These are phyloP conservation scores for Dactylellina sp. DNA, from an alignment of 2,329 filamentous ascomycete species.

Conservation along the genomic window DNA sequence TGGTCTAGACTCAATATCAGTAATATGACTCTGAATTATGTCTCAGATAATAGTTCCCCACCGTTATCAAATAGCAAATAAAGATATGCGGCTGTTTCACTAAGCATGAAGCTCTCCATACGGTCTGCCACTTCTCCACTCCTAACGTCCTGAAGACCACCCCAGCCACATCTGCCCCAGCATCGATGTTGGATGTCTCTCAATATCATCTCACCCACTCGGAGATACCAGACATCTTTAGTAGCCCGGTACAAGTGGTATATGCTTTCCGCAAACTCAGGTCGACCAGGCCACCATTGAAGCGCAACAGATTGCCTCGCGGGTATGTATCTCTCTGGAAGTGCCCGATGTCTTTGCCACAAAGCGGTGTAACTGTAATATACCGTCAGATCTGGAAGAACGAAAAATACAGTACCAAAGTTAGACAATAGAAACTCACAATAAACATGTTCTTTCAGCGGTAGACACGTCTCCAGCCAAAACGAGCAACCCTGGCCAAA, in stretches of 20 bases:
- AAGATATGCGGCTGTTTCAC: slow-evolving; percentile 95
- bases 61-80: slow-evolving; percentile 83
- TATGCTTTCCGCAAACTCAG: slow-evolving; percentile 96
- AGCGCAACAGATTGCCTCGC: slow-evolving; percentile 86
- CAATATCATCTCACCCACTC: slow-evolving; percentile 95
- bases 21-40: neutral
- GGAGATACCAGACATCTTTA: slow-evolving; percentile 92
- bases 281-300: slow-evolving; percentile 93
- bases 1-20: slow-evolving; percentile 70
- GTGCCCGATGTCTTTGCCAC: slow-evolving; percentile 92
- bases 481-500: slow-evolving; percentile 88
- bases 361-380: slow-evolving; percentile 78
- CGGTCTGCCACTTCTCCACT: slow-evolving; percentile 85
- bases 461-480: slow-evolving; percentile 90
- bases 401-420: neutral
- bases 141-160: slow-evolving; percentile 65
- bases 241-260: slow-evolving; percentile 97
- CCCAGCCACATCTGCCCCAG: slow-evolving; percentile 92
- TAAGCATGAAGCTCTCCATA: slow-evolving; percentile 99
- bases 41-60: slow-evolving; percentile 20
- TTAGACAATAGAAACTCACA: slow-evolving; percentile 63
- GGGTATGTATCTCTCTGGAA: slow-evolving; percentile 88
- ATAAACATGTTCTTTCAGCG: slow-evolving; percentile 86
- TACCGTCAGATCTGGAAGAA: slow-evolving; percentile 1
- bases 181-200: slow-evolving; percentile 88